A percentile compares a stretch with the other conserved stretches of the same genome.
Conservation (phyloP, 176 grass and related monocot genomes). For the Avena atlantica region DNA sequence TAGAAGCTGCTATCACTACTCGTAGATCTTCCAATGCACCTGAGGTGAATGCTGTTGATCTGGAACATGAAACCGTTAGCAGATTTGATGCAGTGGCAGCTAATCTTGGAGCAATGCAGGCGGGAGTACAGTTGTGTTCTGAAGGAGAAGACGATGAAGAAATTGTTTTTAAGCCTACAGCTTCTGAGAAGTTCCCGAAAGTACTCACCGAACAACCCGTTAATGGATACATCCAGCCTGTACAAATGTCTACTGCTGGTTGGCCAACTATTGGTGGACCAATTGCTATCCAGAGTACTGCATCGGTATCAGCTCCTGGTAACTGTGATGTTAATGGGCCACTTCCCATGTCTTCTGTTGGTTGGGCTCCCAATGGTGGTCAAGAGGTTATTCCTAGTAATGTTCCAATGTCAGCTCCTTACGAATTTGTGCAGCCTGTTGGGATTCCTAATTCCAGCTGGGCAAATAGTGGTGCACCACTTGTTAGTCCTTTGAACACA, state of each 20-base stretch:
- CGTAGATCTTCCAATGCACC: slow-evolving; percentile 19
- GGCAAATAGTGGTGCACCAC: slow-evolving; percentile 45
- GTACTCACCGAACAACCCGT: slow-evolving; percentile 13
- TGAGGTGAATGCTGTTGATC: slow-evolving; percentile 25
- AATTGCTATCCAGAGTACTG: slow-evolving; percentile 21
- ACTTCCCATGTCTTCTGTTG: slow-evolving; percentile 40
- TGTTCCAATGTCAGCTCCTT: slow-evolving; percentile 35
- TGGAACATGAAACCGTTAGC: slow-evolving; percentile 30
- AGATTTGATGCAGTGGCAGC: slow-evolving; percentile 40
- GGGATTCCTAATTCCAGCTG: slow-evolving; percentile 37
- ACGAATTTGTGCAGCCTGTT: slow-evolving; percentile 50
- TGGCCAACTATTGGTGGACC: slow-evolving; percentile 28
- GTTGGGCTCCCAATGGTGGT: slow-evolving; percentile 45
- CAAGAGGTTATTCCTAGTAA: slow-evolving; percentile 27
- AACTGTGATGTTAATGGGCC: slow-evolving; percentile 25
- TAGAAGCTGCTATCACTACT: slow-evolving; percentile 16
- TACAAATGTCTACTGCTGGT: slow-evolving; percentile 41
- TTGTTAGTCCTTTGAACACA: slow-evolving; percentile 52
- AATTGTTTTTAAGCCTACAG: slow-evolving; percentile 83
- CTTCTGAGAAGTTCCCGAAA: slow-evolving; percentile 56
- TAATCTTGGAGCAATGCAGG: slow-evolving; percentile 33
- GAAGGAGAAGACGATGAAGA: slow-evolving; percentile 96
- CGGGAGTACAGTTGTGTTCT: slow-evolving; percentile 40
- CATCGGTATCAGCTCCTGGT: slow-evolving; percentile 27
- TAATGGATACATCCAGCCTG: slow-evolving; percentile 44